Base-by-base conservation (phyloP, 1,284 basidiomycete species). In the Xerocomus nothofagi region DNA sequence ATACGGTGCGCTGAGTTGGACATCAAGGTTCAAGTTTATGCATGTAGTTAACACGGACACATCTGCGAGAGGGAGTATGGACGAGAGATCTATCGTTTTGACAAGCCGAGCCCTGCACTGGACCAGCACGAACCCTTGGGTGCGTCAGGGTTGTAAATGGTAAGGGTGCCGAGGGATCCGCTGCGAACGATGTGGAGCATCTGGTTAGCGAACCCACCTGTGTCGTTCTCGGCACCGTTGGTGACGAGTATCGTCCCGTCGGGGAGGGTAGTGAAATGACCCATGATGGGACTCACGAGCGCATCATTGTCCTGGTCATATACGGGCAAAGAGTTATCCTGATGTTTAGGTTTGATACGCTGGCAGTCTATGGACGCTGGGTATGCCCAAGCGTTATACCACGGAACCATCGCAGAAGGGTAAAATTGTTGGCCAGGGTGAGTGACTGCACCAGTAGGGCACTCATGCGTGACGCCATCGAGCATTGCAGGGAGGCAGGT, bases 11-110 rank as follows among this genome's bases (percentile, higher is more conserved):
- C 72, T 70, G 7, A 75, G 54, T 57, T 88, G 84, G 54, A 85
- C 90, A 58, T 97, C 93, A 44, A 88, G 77, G 66, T 95, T 95
- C n/a, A 93, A 93, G 72, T 96, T 97, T 31, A 90, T 93, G 14
- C 94, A 94, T 39, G 90, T 91, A 55, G 96, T 79, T 54, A 96
- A 70, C 32, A 98, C 85, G 2, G 88, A 90, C 1, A 80, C 90
- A 62, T 95, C 92, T 6, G 92, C 85, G n/a, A 97, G 82, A 20
- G 97, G 80, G 23, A 94, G 76, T 15, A 91, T 91, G 1, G 82
- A 81, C 1, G 90, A 93, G 72, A 94, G 92, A 70, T 95, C 94
- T 59, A 95, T 72, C 52, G 91, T 79, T 62, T 76, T 2, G 84
- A 82, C 0, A 79, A 71, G 1, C 62, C 60, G 4, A 89, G 67